Base-by-base conservation (phyloP, 139 green algal species). In the Coelastrella sp. region DNA sequence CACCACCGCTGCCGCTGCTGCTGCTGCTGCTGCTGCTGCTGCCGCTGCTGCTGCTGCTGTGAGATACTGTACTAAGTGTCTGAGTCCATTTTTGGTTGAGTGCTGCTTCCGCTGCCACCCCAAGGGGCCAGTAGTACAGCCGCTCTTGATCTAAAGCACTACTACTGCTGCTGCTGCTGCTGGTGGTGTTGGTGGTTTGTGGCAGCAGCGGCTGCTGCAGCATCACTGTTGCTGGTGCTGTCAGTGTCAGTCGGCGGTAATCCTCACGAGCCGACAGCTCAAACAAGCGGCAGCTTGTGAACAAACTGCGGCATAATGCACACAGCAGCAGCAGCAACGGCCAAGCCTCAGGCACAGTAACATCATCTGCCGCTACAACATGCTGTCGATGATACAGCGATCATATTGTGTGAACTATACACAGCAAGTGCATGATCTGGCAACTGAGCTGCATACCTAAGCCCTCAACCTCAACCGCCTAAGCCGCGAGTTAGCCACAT, bases 71-170 rank as follows among this genome's bases (percentile, higher is more conserved):
- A 23, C 19, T 16, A 56, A 58, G 65, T 60, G 86, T 59, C 57
- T 61, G 68, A 22, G n/a, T 71, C 59, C 65, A 81, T n/a, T 22
- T 85, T n/a, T 54, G 11, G 10, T 5, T 75, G 4, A 68, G 3
- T 85, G 75, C 61, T 64, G 66, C 57, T 91, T 13, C 56, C 20
- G 88, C 76, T 22, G 66, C 57, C 56, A 66, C 4, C 3, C 81
- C 85, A 7, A 96, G 68, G 2, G 92, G 92, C 83, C 83, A 95
- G 58, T 94, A 95, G 81, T 94, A 95, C 32, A 87, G 59, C 74
- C 87, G 78, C 64, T 86, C 3, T n/a, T 7, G 19, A 10, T 7
- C 14, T 5, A 11, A 20, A 60, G 61, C 82, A 23, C 20, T 7
- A 57, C 5, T 19, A 19, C 8, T 66, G 65, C 74, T 78, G 86